Conservation (phyloP, 495 filamentous ascomycete genomes). For the Penicillium goetzii region DNA sequence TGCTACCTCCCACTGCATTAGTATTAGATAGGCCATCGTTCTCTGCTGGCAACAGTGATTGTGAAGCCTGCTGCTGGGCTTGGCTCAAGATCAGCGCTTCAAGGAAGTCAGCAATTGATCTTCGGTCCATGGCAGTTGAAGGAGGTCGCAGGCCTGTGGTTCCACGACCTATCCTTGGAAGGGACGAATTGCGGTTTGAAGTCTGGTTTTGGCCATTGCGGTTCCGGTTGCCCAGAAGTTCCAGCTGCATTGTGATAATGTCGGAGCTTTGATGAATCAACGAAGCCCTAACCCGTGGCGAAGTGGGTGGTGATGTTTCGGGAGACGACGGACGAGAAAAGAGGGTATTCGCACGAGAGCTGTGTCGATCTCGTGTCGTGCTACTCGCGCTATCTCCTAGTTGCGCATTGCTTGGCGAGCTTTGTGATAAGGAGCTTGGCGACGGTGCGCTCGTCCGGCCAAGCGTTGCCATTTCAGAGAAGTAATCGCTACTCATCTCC, state of each 20-base stretch:
- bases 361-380: constrained; percentile 26
- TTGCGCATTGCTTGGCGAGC: constrained; percentile 21
- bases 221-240: constrained; percentile 44
- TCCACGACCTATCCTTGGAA: constrained; percentile 25
- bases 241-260: constrained; percentile 55
- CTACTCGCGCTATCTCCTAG: constrained; percentile 12
- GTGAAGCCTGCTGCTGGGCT: constrained; percentile 22
- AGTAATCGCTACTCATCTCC: constrained; percentile 41
- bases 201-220: constrained; percentile 31
- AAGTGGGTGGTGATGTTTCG: constrained; percentile 48
- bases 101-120: constrained; percentile 44
- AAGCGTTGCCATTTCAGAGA: constrained; percentile 37
- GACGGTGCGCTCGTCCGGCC: constrained; percentile 31
- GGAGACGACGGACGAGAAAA: constrained; percentile 49
- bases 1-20: constrained; percentile 25
- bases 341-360: constrained; percentile 48
- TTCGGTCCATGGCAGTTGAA: constrained; percentile 28
- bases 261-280: constrained; percentile 52
- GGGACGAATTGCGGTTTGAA: constrained; percentile 15
- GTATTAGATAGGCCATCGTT: constrained; percentile 33
- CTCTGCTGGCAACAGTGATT: constrained; percentile 16
- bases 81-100: constrained; percentile 43
- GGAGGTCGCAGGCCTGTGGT: constrained; percentile 15
- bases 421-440: constrained; percentile 19
- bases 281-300: constrained; percentile 50